Conservation (phyloP, 805 yeast species). For the Blastobotrys terrestris region DNA sequence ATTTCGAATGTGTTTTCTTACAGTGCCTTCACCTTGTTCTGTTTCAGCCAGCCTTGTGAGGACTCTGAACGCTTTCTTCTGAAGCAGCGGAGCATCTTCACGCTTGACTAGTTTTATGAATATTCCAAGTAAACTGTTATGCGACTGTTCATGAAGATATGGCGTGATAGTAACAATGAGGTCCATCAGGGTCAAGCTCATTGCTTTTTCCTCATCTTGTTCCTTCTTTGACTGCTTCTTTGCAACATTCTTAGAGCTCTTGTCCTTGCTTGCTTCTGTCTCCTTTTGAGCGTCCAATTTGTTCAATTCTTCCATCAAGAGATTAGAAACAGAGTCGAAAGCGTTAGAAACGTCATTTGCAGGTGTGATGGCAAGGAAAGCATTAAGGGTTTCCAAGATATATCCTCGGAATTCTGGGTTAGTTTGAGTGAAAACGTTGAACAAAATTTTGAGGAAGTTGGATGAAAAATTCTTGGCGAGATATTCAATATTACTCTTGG, state of each 20-base stretch:
- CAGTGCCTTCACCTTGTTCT: conserved; percentile 53
- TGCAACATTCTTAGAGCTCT: conserved; percentile 21
- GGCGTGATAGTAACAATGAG: conserved; percentile 81
- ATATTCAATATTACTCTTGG: conserved; percentile 54
- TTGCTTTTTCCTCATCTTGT: conserved; percentile 38
- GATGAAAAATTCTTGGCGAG: conserved; percentile 50
- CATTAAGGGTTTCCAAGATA: conserved; percentile 80
- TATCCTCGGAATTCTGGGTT: conserved; percentile 75
- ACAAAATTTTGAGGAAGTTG: conserved; percentile 76
- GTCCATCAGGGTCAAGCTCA: conserved; percentile 86
- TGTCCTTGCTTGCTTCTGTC: conserved; percentile 43
- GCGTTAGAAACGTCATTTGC: conserved; percentile 62
- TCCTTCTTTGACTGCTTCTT: conserved; percentile 31
- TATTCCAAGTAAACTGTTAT: conserved; percentile 70
- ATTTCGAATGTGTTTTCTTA: conserved; percentile 46
- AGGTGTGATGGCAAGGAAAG: conserved; percentile 65
- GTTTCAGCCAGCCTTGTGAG: conserved; percentile 64
- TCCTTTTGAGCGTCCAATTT: conserved; percentile 6
- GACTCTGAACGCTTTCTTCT: conserved; percentile 78
- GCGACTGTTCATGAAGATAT: conserved; percentile 65
- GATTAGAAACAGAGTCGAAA: conserved; percentile 78
- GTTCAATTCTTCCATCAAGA: conserved; percentile 62
- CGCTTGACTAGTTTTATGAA: conserved; percentile 60
- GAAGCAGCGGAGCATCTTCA: conserved; percentile 56
- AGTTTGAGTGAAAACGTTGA: conserved; percentile 91